Evolutionary conservation across 2,329 filamentous ascomycete species (phyloP).

Genomic region (Verticillium nonalfalfae): DNA sequence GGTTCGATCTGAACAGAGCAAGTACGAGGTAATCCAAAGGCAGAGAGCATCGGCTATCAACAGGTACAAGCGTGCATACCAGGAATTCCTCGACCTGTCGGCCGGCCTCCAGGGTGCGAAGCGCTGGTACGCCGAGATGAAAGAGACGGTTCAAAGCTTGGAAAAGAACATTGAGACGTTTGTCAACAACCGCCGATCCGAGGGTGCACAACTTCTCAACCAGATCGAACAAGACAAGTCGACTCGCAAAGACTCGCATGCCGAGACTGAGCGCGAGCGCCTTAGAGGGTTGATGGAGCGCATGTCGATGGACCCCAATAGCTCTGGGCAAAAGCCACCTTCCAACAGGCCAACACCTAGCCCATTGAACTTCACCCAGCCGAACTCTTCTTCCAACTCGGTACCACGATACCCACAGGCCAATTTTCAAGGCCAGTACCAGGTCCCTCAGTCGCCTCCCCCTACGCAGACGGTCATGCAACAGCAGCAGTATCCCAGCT

Average conservation of each 20-base stretch:
- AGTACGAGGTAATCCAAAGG: slow-evolving; percentile 82
- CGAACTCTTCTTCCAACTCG: slow-evolving; percentile 14
- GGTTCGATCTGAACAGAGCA: slow-evolving; percentile 88
- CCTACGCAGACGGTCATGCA: slow-evolving; percentile 35
- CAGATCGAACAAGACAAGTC: slow-evolving; percentile 79
- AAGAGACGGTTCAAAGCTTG: slow-evolving; percentile 83
- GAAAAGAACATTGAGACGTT: slow-evolving; percentile 96
- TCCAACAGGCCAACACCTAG: slow-evolving; percentile 26
- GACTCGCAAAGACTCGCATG: slow-evolving; percentile 51
- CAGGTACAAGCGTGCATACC: slow-evolving; percentile 85
- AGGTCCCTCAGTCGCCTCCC: slow-evolving; percentile 50
- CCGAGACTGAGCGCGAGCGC: slow-evolving; percentile 80
- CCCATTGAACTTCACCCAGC: slow-evolving; percentile 24
- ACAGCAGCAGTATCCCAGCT: slow-evolving; percentile 32
- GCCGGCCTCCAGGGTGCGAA: slow-evolving; percentile 83
- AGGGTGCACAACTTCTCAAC: slow-evolving; percentile 82
- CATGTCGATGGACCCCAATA: slow-evolving; percentile 74
- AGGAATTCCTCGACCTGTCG: slow-evolving; percentile 85
- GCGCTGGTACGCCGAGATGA: slow-evolving; percentile 93
- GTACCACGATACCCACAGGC: slow-evolving; percentile 44
- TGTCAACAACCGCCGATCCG: slow-evolving; percentile 86
- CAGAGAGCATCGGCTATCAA: slow-evolving; percentile 76
- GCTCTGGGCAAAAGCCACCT: slow-evolving; percentile 26
- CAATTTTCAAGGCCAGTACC: slow-evolving; percentile 52
- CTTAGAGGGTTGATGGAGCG: slow-evolving; percentile 89